These are phyloP conservation scores for Boletus rubescentipes DNA, from an alignment of 768 basidiomycete species.

Conservation along the genomic window DNA sequence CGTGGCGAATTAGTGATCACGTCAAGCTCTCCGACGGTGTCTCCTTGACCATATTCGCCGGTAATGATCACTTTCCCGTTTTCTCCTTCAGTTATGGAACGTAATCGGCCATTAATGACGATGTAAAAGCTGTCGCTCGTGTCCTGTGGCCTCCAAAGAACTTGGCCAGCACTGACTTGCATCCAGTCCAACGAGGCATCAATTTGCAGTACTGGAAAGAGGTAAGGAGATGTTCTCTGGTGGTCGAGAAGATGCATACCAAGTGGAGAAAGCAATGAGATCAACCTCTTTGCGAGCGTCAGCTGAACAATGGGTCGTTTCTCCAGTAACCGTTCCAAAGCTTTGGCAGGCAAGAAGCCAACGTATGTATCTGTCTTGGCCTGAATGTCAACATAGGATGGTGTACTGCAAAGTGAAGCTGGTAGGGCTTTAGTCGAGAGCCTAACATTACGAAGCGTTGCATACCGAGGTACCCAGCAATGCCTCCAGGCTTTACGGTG, in stretches of 20 bases:
- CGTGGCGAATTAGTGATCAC: conserved; percentile 91
- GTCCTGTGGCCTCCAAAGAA: conserved; percentile 90
- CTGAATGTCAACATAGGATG: conserved; percentile 94
- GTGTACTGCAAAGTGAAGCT: conserved; percentile 89
- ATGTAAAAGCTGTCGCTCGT: conserved; percentile 96
- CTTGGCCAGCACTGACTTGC: conserved; percentile 94
- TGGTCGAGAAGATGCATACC: conserved; percentile 44
- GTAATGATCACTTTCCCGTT: conserved; percentile 76
- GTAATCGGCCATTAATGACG: conserved; percentile 93
- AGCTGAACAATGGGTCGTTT: conserved; percentile 93
- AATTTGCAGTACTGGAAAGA: conserved; percentile 79
- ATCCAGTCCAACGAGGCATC: conserved; percentile 98
- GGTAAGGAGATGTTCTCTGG: conserved; percentile 5
- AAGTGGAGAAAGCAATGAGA: conserved; percentile 90
- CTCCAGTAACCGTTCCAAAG: conserved; percentile 88
- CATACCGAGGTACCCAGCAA: conserved; percentile 91
- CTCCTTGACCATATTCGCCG: conserved; percentile 95
- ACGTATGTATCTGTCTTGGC: conserved; percentile 99
- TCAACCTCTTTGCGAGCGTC: conserved; percentile 93
- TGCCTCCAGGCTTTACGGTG: conserved; percentile 95
- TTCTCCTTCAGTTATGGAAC: conserved; percentile 82
- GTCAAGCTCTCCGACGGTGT: conserved; percentile 95
- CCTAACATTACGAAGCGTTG: neutral
- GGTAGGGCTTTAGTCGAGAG: conserved; percentile 1
- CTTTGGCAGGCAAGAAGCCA: conserved; percentile 86